Evolutionary conservation across 176 grass and related monocot species (phyloP), one percentile per base, ranked within the genome.

Genomic region (Microstegium vimineum): DNA sequence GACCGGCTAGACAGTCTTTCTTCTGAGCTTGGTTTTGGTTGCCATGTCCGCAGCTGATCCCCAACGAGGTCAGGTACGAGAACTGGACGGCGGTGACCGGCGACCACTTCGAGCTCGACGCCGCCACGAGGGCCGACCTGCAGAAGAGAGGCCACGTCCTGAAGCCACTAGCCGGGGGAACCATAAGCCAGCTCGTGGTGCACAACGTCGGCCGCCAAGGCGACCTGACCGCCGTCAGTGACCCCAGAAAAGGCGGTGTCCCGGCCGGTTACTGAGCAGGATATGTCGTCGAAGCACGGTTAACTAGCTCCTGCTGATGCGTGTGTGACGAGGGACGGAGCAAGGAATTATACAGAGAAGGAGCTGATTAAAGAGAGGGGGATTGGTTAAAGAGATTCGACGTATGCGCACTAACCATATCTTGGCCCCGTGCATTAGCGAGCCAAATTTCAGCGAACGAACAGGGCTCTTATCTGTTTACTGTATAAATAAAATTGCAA

Each of bases 51-150:
- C 85, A 98, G 95, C 79, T 94, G 77, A 98, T 98, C 64, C 95
- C 95, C 37, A 98, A 98, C 86, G 86, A 77, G 77, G 92, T 94
- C 62, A 79, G 82, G 77, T 98, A 93, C 73, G 95, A 98, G 84
- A 98, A 98, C 78, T 98, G 95, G 95, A 98, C 95, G 51, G 91
- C 95, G 81, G 92, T 98, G 86, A 57, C 68, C 65, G 92, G 89
- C 47, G 92, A 93, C 82, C 86, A 82, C 46, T 94, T 98, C 73
- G 80, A 90, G 81, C 77, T 98, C 36, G 88, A 91, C 46, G 90
- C 83, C 16, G 75, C 82, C 40, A 94, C 90, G 35, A 89, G 92
- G 78, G 95, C 82, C 66, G 88, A 78, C 49, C 71, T 98, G 84
- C 87, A 56, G 67, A 89, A 75, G 82, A 93, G 31, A 27, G 92